Conservation (phyloP, 768 basidiomycete species). For the Dioszegia hungarica region DNA sequence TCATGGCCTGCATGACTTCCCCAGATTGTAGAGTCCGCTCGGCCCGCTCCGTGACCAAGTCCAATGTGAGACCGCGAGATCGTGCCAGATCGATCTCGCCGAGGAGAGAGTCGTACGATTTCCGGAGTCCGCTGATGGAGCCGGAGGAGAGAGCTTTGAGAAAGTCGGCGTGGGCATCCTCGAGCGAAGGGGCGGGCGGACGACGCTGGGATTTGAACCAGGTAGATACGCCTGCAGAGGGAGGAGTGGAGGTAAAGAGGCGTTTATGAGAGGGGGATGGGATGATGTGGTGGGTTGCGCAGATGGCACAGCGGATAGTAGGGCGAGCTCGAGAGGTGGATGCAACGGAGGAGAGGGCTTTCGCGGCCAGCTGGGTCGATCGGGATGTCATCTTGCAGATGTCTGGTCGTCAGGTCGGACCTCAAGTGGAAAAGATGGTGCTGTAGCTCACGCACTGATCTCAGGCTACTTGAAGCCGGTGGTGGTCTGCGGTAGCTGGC, state of each 20-base stretch:
- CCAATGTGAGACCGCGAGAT: background rate
- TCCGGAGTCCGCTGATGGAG: background rate
- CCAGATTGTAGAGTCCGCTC: background rate
- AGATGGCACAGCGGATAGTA: background rate
- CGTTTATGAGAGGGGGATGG: background rate
- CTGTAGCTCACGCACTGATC: too few relatives aligned
- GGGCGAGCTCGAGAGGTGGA: background rate
- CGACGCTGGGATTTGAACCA: background rate
- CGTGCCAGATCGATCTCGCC: background rate
- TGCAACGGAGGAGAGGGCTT: background rate
- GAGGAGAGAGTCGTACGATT: background rate
- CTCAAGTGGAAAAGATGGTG: too few relatives aligned
- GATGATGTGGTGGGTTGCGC: background rate
- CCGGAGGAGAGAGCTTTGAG: background rate
- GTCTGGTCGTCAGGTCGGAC: too few relatives aligned
- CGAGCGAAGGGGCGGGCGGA: background rate
- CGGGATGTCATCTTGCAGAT: background rate
- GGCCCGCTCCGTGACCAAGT: background rate
- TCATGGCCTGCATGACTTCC: constrained; percentile 6
- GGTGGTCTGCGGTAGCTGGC: too few relatives aligned
- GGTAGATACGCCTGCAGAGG: background rate
- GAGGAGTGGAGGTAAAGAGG: background rate
- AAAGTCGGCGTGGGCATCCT: background rate
- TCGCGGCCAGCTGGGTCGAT: background rate
- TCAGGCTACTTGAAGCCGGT: too few relatives aligned